phyloP scores from a whole-genome alignment of 1,284 basidiomycete species.

The Cutaneotrichosporon spelunceum region DNA sequence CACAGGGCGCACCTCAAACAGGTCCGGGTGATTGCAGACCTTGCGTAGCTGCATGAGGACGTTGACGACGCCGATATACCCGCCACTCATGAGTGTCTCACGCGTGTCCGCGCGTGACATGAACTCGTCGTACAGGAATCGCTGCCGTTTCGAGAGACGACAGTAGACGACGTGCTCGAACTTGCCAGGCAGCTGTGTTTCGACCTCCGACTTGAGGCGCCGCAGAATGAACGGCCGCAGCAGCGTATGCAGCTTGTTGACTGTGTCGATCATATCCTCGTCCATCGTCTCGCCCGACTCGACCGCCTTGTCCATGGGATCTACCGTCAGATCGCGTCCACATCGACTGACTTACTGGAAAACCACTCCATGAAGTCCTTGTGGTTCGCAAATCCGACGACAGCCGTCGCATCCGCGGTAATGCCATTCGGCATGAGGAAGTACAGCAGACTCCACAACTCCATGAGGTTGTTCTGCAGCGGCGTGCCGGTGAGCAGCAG shows the following conservation, averaged over 20 bases:
- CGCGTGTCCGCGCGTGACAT: slow-evolving; percentile 88
- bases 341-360: slow-evolving; percentile 64
- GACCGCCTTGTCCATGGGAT: slow-evolving; percentile 89
- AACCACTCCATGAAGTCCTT: slow-evolving; percentile 98
- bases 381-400: slow-evolving; percentile 83
- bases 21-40: slow-evolving; percentile 92
- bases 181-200: slow-evolving; percentile 92
- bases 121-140: slow-evolving; percentile 97
- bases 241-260: slow-evolving; percentile 85
- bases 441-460: slow-evolving; percentile 91
- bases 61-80: slow-evolving; percentile 78
- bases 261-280: slow-evolving; percentile 80
- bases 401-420: slow-evolving; percentile 51
- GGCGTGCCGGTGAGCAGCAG: slow-evolving; percentile 90
- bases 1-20: slow-evolving; percentile 92
- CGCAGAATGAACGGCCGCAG: slow-evolving; percentile 91
- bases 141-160: slow-evolving; percentile 87
- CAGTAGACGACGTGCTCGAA: slow-evolving; percentile 92
- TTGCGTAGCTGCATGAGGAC: slow-evolving; percentile 95
- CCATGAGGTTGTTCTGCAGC: slow-evolving; percentile 92
- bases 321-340: slow-evolving; percentile 51
- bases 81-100: slow-evolving; percentile 81
- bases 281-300: slow-evolving; percentile 76
- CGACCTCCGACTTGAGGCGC: slow-evolving; percentile 90
- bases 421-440: slow-evolving; percentile 83